phyloP scores from a whole-genome alignment of 768 basidiomycete species.

The Boletus barrowsii region DNA sequence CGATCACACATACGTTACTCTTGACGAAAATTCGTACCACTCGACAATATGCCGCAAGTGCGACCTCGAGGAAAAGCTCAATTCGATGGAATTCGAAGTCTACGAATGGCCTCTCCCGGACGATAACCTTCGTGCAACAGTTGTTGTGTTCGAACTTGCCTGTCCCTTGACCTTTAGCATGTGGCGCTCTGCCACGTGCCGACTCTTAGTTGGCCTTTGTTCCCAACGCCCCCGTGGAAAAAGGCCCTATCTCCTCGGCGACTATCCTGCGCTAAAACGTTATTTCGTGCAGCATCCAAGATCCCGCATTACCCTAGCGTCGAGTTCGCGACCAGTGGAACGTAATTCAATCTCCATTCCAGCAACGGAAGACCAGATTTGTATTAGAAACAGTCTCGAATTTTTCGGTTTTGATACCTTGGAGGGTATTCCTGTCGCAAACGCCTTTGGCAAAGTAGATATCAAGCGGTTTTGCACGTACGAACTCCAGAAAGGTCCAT shows the following conservation, averaged over 20 bases:
- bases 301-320: neutral
- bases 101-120: slow-evolving; percentile 48
- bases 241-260: neutral
- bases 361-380: too few relatives aligned
- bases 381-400: too few relatives aligned
- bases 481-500: slow-evolving; percentile 13
- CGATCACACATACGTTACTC: neutral
- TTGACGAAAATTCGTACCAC: neutral
- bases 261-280: neutral
- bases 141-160: slow-evolving; percentile 40
- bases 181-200: slow-evolving; percentile 33
- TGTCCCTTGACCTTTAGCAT: slow-evolving; percentile 36
- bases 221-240: neutral
- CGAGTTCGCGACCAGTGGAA: neutral
- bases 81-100: slow-evolving; percentile 27
- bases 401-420: too few relatives aligned
- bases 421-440: neutral
- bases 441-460: neutral
- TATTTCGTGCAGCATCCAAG: neutral
- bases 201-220: slow-evolving; percentile 37
- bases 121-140: slow-evolving; percentile 13
- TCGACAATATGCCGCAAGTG: slow-evolving; percentile 22
- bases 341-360: too few relatives aligned
- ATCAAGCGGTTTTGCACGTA: neutral
- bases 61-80: slow-evolving; percentile 10